Evolutionary conservation across 2,329 filamentous ascomycete genomes (phyloP).

Genomic region (Penicillium sp.): DNA sequence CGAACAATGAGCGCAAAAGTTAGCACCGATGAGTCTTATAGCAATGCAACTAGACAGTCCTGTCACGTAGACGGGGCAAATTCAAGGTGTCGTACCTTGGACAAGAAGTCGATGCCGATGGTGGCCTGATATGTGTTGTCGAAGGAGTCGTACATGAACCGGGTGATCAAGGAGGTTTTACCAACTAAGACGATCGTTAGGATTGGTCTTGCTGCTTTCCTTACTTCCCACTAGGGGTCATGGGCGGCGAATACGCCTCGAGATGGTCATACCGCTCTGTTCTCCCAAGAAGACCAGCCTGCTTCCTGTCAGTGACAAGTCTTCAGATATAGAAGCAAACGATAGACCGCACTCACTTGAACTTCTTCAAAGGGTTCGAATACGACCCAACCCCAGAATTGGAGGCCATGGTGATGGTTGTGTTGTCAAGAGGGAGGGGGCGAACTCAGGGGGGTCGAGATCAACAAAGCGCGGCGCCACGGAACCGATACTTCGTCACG

Average conservation of each 20-base stretch:
- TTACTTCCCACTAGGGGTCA: neutral
- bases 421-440: conserved; percentile 17
- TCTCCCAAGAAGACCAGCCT: conserved; percentile 97
- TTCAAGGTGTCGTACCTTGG: conserved; percentile 67
- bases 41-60: neutral
- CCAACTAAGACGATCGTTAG: conserved; percentile 65
- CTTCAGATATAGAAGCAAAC: neutral
- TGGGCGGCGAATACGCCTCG: conserved; percentile 12
- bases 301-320: conserved; percentile 28
- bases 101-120: conserved; percentile 98
- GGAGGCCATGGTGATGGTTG: conserved; percentile 67
- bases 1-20: conserved; percentile 8
- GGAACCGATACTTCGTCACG: conserved; percentile 5
- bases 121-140: conserved; percentile 99
- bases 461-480: neutral
- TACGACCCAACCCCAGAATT: conserved; percentile 78
- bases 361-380: conserved; percentile 99
- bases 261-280: conserved; percentile 77
- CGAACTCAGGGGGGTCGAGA: conserved; percentile 36
- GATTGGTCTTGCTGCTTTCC: neutral
- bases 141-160: conserved; percentile 99
- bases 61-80: neutral
- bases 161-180: conserved; percentile 97
- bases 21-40: neutral
- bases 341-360: conserved; percentile 69